Conservation (phyloP, 2,329 filamentous ascomycete species). For the Paracorniculantispora psalliotae region DNA sequence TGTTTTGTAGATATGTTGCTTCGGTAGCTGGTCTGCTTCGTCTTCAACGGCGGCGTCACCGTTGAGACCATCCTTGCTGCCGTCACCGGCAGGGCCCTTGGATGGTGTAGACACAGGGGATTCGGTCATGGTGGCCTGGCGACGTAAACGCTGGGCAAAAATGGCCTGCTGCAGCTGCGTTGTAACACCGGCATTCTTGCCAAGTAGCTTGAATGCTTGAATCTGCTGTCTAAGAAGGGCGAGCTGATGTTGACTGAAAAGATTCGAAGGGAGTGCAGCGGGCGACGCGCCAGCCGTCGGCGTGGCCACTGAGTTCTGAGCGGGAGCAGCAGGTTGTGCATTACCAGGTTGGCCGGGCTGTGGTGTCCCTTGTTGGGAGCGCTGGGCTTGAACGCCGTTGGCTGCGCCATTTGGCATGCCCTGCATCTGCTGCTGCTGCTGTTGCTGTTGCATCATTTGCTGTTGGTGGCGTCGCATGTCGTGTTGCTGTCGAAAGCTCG, state of each 20-base stretch:
- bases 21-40: conserved; percentile 28
- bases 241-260: conserved; percentile 76
- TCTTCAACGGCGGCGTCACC: conserved; percentile 30
- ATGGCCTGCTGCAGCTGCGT: conserved; percentile 74
- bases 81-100: conserved; percentile 24
- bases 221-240: conserved; percentile 79
- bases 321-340: conserved; percentile 35
- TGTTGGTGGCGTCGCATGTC: conserved; percentile 47
- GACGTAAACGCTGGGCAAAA: conserved; percentile 67
- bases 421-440: conserved; percentile 43
- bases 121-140: conserved; percentile 49
- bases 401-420: conserved; percentile 50
- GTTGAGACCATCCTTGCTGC: conserved; percentile 31
- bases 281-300: conserved; percentile 28
- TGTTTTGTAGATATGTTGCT: conserved; percentile 59
- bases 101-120: conserved; percentile 34
- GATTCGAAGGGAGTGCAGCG: conserved; percentile 40
- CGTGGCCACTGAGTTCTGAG: conserved; percentile 26
- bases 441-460: conserved; percentile 35
- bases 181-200: conserved; percentile 81
- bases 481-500: conserved; percentile 64
- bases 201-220: conserved; percentile 81
- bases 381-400: conserved; percentile 44
- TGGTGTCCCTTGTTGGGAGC: conserved; percentile 33
- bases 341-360: conserved; percentile 28